Conservation (phyloP, 768 basidiomycete genomes). For the Boletus sp. region DNA sequence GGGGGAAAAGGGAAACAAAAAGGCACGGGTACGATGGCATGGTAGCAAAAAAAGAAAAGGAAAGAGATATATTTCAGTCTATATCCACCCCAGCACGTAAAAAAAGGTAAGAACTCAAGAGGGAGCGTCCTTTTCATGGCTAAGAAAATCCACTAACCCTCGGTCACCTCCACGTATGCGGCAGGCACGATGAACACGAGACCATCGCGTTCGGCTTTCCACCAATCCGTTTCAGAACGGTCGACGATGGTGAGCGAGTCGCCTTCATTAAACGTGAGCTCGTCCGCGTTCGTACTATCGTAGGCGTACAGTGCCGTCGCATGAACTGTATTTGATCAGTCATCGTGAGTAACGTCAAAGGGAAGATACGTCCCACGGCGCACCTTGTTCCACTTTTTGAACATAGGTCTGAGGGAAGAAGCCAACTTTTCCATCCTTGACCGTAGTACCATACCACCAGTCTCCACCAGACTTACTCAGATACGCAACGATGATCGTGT, state of each 20-base stretch:
- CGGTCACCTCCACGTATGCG: conserved; percentile 78
- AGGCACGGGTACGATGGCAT: neutral
- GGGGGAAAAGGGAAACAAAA: neutral
- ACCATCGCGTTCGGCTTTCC: conserved; percentile 90
- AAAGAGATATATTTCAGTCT: conserved; percentile 78
- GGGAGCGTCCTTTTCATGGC: conserved; percentile 28
- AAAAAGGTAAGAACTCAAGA: conserved; percentile 55
- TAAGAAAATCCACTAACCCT: conserved; percentile 78
- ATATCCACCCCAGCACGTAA: conserved; percentile 45
- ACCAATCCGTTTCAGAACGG: conserved; percentile 85
- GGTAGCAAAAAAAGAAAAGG: conserved; percentile 46
- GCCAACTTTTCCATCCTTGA: conserved; percentile 67
- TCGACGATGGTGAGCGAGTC: conserved; percentile 81
- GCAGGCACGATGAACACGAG: conserved; percentile 90
- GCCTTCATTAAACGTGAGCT: conserved; percentile 83
- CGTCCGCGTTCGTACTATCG: conserved; percentile 65
- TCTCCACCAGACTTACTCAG: conserved; percentile 84
- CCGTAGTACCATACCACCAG: conserved; percentile 88
- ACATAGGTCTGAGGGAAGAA: conserved; percentile 93
- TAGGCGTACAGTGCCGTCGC: conserved; percentile 86
- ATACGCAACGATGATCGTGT: conserved; percentile 74
- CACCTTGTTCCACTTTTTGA: conserved; percentile 65
- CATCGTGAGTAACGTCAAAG: neutral
- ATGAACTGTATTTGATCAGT: conserved; percentile 40
- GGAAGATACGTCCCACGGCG: neutral